These are phyloP conservation scores for Talaromyces verruculosus DNA, from an alignment of 2,329 filamentous ascomycete species.

Conservation along the genomic window DNA sequence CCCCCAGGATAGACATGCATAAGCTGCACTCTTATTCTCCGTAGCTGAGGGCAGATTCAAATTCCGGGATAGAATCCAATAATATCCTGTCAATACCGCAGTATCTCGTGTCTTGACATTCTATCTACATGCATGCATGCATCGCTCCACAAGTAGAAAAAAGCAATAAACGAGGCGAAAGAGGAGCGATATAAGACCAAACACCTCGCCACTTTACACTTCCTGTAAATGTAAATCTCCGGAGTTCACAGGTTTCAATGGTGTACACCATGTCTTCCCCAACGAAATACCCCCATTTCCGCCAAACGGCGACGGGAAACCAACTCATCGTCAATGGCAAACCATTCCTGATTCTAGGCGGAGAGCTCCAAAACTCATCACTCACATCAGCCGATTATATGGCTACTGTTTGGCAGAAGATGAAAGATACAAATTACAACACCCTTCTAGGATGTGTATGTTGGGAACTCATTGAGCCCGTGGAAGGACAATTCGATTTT, in stretches of 20 bases:
- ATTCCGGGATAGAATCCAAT: not conserved
- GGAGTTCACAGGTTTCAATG: not conserved
- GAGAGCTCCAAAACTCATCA: slow-evolving; percentile 46
- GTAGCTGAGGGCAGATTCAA: not conserved
- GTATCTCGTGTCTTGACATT: not conserved
- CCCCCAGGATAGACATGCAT: not conserved
- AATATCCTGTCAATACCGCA: not conserved
- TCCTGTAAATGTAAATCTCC: not conserved
- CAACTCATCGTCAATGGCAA: not conserved
- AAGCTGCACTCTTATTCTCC: not conserved
- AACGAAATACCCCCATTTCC: not conserved
- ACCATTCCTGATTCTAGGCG: not conserved
- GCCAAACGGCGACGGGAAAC: not conserved
- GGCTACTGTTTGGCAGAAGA: slow-evolving; percentile 46
- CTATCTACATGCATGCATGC: not conserved
- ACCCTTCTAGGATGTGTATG: slow-evolving; percentile 32
- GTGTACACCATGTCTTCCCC: not conserved
- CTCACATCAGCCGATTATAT: slow-evolving; percentile 49
- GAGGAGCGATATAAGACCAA: not conserved
- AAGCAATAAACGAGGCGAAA: not conserved
- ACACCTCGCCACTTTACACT: not conserved
- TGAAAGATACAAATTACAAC: slow-evolving; percentile 45
- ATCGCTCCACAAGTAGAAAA: not conserved
- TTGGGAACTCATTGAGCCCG: not conserved
- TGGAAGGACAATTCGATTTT: not conserved